These are phyloP conservation scores for Symbiodinium natans DNA, from an alignment of 73 alveolate species.

Conservation along the genomic window DNA sequence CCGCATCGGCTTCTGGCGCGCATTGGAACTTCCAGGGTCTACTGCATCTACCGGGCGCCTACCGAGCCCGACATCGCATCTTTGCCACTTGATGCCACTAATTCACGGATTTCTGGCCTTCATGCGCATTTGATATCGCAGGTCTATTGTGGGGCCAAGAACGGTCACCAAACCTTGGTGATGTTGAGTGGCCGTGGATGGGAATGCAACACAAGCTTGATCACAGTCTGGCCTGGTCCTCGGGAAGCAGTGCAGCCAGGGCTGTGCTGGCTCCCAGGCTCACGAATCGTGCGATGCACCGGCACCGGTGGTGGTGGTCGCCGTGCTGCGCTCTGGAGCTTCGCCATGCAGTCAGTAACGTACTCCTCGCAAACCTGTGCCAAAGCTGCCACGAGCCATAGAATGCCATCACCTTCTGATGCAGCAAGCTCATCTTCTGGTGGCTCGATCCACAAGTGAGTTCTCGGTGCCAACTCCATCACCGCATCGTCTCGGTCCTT, in stretches of 20 bases:
- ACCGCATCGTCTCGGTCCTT: not conserved
- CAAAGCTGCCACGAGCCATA: conserved; percentile 7
- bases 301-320: not conserved
- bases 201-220: not conserved
- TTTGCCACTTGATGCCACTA: not conserved
- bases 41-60: not conserved
- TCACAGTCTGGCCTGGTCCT: not conserved
- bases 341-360: not conserved
- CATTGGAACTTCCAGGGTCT: too few species aligned
- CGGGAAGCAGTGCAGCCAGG: not conserved
- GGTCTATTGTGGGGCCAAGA: not conserved
- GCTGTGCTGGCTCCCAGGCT: too few species aligned
- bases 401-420: not conserved
- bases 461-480: not conserved
- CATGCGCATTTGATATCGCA: not conserved
- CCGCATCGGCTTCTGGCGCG: not conserved
- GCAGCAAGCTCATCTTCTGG: not conserved
- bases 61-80: not conserved
- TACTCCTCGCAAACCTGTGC: not conserved
- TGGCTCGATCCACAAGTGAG: not conserved
- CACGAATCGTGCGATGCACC: too few species aligned
- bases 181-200: not conserved
- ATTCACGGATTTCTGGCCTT: not conserved
- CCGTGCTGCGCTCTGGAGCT: not conserved
- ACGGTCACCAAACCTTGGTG: not conserved